phyloP scores from a whole-genome alignment of 441 rosid genomes.

The Arabidopsis hybrid region DNA sequence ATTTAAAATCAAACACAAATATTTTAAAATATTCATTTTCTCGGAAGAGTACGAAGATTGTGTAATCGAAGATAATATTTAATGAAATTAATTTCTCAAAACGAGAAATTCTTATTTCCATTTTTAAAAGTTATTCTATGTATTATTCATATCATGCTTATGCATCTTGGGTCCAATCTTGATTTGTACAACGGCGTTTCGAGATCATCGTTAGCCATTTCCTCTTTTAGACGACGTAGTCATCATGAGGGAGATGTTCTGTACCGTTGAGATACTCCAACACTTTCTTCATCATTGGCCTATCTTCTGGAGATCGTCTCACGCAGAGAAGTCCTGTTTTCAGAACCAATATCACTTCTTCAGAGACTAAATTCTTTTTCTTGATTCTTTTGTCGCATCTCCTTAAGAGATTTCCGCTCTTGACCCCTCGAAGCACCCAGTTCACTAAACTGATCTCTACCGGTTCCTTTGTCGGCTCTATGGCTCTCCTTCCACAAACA shows the following conservation, averaged over 20 bases:
- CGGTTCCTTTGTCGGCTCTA: conserved; percentile 39
- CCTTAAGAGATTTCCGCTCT: conserved; percentile 18
- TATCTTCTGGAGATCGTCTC: conserved; percentile 23
- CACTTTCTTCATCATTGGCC: conserved; percentile 35
- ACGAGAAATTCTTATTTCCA: background rate
- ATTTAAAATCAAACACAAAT: background rate
- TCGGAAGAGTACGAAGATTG: background rate
- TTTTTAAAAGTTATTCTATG: background rate
- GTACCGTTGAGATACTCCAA: conserved; percentile 27
- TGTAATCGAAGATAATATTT: background rate
- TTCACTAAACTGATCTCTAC: conserved; percentile 30
- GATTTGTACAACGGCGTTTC: background rate
- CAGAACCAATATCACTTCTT: conserved; percentile 29
- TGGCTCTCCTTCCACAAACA: conserved; percentile 35
- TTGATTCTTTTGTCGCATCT: conserved; percentile 27
- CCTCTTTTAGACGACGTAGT: conserved; percentile 15
- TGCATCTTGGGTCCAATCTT: background rate
- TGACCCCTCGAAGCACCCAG: conserved; percentile 26
- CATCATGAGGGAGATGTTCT: conserved; percentile 31
- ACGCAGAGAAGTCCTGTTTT: conserved; percentile 30
- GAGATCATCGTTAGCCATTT: background rate
- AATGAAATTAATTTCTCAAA: background rate
- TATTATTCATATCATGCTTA: background rate
- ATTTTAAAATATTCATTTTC: background rate
- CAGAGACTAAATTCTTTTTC: conserved; percentile 24